These are phyloP conservation scores for Microbotryum saponariae DNA, from an alignment of 1,284 basidiomycete species.

Conservation along the genomic window DNA sequence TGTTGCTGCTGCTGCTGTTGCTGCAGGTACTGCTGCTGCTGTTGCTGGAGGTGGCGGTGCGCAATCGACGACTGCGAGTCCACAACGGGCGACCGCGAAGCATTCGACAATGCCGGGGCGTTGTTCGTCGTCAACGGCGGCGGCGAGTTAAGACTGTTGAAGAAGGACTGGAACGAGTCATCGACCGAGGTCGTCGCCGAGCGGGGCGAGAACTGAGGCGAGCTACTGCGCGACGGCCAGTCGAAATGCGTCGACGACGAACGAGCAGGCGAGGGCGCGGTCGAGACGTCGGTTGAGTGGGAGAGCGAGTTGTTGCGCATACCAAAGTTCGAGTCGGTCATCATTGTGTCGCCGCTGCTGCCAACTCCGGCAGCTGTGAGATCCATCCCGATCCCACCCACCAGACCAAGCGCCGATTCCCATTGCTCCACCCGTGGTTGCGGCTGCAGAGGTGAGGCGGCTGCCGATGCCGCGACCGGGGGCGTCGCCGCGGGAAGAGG, in stretches of 20 bases:
- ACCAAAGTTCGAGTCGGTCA: background rate
- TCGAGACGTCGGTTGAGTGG: slow-evolving; percentile 5
- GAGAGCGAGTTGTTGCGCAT: background rate
- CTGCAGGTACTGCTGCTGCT: slow-evolving; percentile 16
- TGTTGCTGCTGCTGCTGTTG: slow-evolving; percentile 5
- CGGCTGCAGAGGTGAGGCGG: background rate
- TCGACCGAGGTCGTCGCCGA: slow-evolving; percentile 15
- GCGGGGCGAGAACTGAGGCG: slow-evolving; percentile 26
- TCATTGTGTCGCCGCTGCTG: background rate
- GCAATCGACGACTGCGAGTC: slow-evolving; percentile 17
- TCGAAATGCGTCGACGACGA: slow-evolving; percentile 6
- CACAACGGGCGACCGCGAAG: slow-evolving; percentile 17
- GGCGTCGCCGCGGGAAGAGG: background rate
- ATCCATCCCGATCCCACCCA: slow-evolving; percentile 14
- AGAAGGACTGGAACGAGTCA: slow-evolving; percentile 21
- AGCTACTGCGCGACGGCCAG: slow-evolving; percentile 16
- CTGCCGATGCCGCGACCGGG: background rate
- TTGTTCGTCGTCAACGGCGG: slow-evolving; percentile 2
- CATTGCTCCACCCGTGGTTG: background rate
- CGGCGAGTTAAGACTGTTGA: slow-evolving; percentile 16
- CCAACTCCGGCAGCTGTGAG: background rate
- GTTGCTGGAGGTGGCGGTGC: slow-evolving; percentile 11
- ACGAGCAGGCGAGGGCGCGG: slow-evolving; percentile 8
- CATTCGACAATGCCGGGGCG: background rate
- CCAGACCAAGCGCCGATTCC: slow-evolving; percentile 10